Conservation (phyloP, 768 basidiomycete genomes). For the Rhodosporidiobolus odoratus region DNA sequence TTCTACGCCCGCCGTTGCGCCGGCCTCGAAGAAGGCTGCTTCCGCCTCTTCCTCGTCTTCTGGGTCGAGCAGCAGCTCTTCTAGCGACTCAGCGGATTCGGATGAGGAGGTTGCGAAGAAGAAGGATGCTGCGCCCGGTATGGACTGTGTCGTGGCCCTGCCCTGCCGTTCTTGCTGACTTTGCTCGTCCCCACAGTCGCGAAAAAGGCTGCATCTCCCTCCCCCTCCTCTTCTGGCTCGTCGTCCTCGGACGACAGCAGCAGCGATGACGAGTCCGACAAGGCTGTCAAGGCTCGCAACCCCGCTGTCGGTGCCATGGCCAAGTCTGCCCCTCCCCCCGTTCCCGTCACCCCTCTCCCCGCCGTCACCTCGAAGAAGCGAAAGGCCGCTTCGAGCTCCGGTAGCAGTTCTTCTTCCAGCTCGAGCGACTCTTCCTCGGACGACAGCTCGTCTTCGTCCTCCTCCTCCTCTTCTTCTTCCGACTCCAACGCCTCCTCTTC, state of each 20-base stretch:
- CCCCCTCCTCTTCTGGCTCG: slow-evolving; percentile 35
- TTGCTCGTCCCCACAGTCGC: slow-evolving; percentile 12
- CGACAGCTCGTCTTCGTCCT: neutral
- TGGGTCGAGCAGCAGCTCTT: too few species aligned
- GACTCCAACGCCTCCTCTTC: neutral
- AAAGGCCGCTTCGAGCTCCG: slow-evolving; percentile 2
- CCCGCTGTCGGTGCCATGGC: slow-evolving; percentile 10
- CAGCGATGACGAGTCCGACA: slow-evolving; percentile 32
- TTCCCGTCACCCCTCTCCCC: slow-evolving; percentile 2
- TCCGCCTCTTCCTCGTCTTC: slow-evolving; percentile 22
- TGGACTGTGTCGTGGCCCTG: too few species aligned
- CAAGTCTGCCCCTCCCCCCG: neutral
- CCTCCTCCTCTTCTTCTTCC: neutral
- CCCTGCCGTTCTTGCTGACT: too few species aligned
- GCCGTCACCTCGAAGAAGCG: slow-evolving; percentile 24
- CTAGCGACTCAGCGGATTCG: too few species aligned
- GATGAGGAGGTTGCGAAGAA: too few species aligned
- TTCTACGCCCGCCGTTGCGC: neutral
- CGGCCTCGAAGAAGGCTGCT: slow-evolving; percentile 11
- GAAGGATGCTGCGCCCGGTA: too few species aligned
- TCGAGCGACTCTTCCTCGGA: neutral
- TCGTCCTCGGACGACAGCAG: slow-evolving; percentile 36
- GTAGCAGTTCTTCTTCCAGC: slow-evolving; percentile 8
- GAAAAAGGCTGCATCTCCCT: neutral
- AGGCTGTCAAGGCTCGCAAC: slow-evolving; percentile 17